These are phyloP conservation scores for Lactarius indigo DNA, from an alignment of 768 basidiomycete genomes.

Conservation along the genomic window DNA sequence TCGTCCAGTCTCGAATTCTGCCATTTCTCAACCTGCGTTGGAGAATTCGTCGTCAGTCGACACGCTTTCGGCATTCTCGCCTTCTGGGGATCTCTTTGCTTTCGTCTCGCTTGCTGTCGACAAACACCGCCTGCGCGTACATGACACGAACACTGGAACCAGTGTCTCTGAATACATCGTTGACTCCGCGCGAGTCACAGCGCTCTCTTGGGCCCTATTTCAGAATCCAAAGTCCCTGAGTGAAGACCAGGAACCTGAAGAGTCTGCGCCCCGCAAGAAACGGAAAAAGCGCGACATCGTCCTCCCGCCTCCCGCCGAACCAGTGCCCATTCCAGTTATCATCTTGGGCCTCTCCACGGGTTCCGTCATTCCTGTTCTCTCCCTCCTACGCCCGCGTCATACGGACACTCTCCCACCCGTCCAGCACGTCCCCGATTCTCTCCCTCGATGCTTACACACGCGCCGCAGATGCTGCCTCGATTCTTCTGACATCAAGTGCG, in stretches of 20 bases:
- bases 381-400: constrained; percentile 55
- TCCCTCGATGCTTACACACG: constrained; percentile 40
- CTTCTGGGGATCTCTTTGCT: constrained; percentile 52
- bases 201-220: constrained; percentile 48
- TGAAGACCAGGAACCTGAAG: constrained; percentile 29
- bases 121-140: constrained; percentile 67
- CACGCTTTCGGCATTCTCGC: constrained; percentile 56
- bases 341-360: constrained; percentile 62
- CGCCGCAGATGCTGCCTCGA: constrained; percentile 31
- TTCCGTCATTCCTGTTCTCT: constrained; percentile 55
- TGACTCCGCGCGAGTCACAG: constrained; percentile 52
- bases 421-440: constrained; percentile 51
- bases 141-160: constrained; percentile 52
- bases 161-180: constrained; percentile 56
- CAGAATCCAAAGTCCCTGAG: constrained; percentile 32
- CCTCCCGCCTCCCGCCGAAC: constrained; percentile 29
- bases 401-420: constrained; percentile 51
- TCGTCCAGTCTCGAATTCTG: constrained; percentile 51
- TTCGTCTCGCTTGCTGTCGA: constrained; percentile 63
- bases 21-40: constrained; percentile 53
- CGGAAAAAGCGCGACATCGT: constrained; percentile 43
- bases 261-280: constrained; percentile 48
- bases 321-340: constrained; percentile 41
- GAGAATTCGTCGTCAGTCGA: constrained; percentile 44
- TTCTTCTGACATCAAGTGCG: constrained; percentile 55